Evolutionary conservation across 2,329 filamentous ascomycete genomes (phyloP), one percentile per base, ranked within the genome.

Genomic region (Sordariomycetes sp.): DNA sequence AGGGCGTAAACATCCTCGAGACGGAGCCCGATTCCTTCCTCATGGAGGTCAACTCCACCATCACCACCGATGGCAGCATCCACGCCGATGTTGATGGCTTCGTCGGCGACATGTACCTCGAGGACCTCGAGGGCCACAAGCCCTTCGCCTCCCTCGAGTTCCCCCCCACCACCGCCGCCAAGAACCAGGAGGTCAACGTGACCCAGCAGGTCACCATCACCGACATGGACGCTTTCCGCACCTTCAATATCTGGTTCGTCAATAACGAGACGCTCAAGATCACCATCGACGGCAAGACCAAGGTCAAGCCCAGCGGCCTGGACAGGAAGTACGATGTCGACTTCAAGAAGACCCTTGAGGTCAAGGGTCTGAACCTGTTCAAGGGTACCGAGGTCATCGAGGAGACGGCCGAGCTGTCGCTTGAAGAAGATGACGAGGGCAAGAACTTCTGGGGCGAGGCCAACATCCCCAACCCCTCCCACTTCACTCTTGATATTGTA

Each of bases 401-500:
- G 26, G 64, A 71, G 41, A 55, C 57, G 27, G 65, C 80, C 42
- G 53, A 61, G 21, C 45, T 66, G 7, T 21, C 15, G 3, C 16
- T 27, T 15, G 44, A 51, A 19, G 37, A 47, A 11, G 48, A 63
- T 35, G 41, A 49, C 8, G 58, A 67, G 34, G 66, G 62, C 16
- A 64, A 68, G 49, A 84, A 82, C 58, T 79, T 84, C 57, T 57
- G 66, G 33, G 78, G 68, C 44, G 68, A 60, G 11, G 67, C 70
- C 37, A 60, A 61, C 37, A 77, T 84, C 33, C 76, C 75, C 43
- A 85, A 84, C 53, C 67, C 64, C 6, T 80, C 78, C 2, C 56
- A 72, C 33, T 66, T 80, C 48, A 74, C 68, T n/a, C 64, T 84
- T 34, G 69, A 79, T 21, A 70, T 84, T 46, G 73, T 76, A 59